Evolutionary conservation across 1,284 basidiomycete genomes (phyloP).

Genomic region (Ustilago trichophora): DNA sequence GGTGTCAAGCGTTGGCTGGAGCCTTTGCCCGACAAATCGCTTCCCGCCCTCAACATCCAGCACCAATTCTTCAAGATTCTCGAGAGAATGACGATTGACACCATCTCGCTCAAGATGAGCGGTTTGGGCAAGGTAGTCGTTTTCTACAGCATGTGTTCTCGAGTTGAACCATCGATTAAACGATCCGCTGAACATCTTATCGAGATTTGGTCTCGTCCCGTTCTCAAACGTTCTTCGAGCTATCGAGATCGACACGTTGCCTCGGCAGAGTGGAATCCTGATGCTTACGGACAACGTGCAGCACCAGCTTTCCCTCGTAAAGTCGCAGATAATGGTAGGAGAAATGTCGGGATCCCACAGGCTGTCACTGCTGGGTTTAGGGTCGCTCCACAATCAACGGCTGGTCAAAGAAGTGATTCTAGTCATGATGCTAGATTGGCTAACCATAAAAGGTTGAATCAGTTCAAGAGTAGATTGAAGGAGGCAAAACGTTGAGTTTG

Average conservation of each 20-base stretch:
- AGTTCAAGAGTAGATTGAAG: constrained; percentile 56
- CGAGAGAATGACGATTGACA: constrained; percentile 85
- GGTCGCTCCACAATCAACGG: constrained; percentile 49
- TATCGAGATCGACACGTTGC: constrained; percentile 61
- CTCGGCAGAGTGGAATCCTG: constrained; percentile 53
- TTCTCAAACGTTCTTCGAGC: constrained; percentile 60
- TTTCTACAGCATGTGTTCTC: constrained; percentile 90
- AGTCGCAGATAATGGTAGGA: constrained; percentile 21
- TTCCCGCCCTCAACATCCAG: constrained; percentile 96
- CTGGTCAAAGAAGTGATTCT: constrained; percentile 42
- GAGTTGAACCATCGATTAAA: constrained; percentile 81
- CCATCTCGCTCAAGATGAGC: constrained; percentile 87
- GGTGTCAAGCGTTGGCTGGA: constrained; percentile 93
- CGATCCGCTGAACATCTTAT: constrained; percentile 86
- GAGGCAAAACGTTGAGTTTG: constrained; percentile 50
- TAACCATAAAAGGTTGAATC: constrained; percentile 55
- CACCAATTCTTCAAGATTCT: constrained; percentile 87
- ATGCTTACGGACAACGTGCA: constrained; percentile 37
- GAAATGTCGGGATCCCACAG: constrained; percentile 57
- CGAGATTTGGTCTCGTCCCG: constrained; percentile 67
- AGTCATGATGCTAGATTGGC: constrained; percentile 54
- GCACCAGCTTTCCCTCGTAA: neutral
- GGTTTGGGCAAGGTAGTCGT: constrained; percentile 87
- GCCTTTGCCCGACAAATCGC: constrained; percentile 87
- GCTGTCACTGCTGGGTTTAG: constrained; percentile 55